These are phyloP conservation scores for Yamadazyma sp. DNA, from an alignment of 805 yeast genomes.

Conservation along the genomic window DNA sequence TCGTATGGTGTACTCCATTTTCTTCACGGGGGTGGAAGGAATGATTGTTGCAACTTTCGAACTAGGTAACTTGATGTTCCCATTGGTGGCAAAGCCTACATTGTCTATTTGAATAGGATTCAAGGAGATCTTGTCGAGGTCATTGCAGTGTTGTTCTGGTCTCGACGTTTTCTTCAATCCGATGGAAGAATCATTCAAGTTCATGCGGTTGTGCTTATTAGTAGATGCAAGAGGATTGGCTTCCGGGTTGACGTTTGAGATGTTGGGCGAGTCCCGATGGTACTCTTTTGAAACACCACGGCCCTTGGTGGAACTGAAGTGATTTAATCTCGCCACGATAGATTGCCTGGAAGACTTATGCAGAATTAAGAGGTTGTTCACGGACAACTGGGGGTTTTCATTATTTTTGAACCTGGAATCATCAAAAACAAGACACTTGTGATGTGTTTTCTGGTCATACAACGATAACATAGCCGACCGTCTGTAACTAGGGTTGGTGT, in stretches of 20 bases:
- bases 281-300: conserved; percentile 3
- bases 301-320: conserved; percentile 7
- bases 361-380: conserved; percentile 37
- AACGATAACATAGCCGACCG: conserved; percentile 47
- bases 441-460: conserved; percentile 36
- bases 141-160: background rate
- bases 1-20: conserved; percentile 43
- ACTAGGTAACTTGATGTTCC: conserved; percentile 51
- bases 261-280: background rate
- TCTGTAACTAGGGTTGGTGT: conserved; percentile 44
- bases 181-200: conserved; percentile 39
- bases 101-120: conserved; percentile 15
- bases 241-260: background rate
- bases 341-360: conserved; percentile 35
- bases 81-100: conserved; percentile 50
- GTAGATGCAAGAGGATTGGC: conserved; percentile 10
- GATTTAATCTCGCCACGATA: conserved; percentile 13
- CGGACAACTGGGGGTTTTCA: conserved; percentile 39
- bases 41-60: conserved; percentile 45
- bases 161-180: conserved; percentile 29
- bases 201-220: conserved; percentile 30
- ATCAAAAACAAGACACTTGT: conserved; percentile 34
- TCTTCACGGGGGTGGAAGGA: conserved; percentile 70
- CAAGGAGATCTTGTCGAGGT: conserved; percentile 11
- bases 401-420: conserved; percentile 14